Conservation (phyloP, 371 early-diverging fungal species). For the Mucor saturninus region DNA sequence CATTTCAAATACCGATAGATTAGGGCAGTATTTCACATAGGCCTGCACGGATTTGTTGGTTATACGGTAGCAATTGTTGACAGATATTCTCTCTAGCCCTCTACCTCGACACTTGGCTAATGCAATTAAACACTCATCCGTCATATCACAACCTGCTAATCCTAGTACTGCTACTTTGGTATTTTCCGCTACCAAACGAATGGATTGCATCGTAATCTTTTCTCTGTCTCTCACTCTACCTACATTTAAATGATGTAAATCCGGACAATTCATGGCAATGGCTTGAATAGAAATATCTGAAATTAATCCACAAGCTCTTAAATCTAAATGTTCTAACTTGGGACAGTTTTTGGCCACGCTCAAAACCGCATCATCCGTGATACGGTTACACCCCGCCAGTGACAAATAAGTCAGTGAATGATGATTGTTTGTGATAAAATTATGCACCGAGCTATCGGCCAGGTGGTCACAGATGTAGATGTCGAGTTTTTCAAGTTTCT, state of each 20-base stretch:
- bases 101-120: constrained; percentile 52
- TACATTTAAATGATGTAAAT: constrained; percentile 58
- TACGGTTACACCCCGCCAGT: constrained; percentile 60
- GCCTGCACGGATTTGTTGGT: constrained; percentile 56
- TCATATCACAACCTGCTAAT: constrained; percentile 62
- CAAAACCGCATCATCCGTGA: constrained; percentile 56
- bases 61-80: constrained; percentile 61
- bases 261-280: constrained; percentile 52
- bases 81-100: constrained; percentile 59
- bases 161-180: constrained; percentile 59
- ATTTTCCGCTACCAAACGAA: constrained; percentile 54
- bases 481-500: constrained; percentile 37
- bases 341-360: constrained; percentile 52
- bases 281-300: constrained; percentile 54
- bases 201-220: constrained; percentile 56
- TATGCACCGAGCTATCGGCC: constrained; percentile 42
- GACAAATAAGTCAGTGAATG: constrained; percentile 48
- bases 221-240: constrained; percentile 61
- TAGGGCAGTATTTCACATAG: constrained; percentile 51
- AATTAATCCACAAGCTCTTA: constrained; percentile 62
- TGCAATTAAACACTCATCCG: constrained; percentile 58
- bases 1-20: constrained; percentile 64
- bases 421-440: constrained; percentile 37
- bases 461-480: constrained; percentile 63
- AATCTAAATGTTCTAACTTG: constrained; percentile 53